phyloP scores from a whole-genome alignment of 208 protist genomes.

The Trypanosoma brucei region DNA sequence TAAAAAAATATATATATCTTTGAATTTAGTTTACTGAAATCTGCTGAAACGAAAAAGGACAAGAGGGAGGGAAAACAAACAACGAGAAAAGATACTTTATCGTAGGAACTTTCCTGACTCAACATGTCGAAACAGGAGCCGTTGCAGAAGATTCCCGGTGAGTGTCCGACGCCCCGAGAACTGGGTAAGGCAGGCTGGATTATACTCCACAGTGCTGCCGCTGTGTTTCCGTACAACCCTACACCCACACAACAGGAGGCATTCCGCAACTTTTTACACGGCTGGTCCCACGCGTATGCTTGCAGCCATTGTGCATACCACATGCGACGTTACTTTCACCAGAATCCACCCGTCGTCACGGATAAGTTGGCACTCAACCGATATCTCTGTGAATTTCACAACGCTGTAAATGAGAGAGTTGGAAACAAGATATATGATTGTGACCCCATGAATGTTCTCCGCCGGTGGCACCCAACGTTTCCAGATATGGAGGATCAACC shows the following conservation, averaged over 20 bases:
- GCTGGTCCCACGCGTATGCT: slow-evolving; percentile 79
- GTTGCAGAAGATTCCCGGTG: slow-evolving; percentile 44
- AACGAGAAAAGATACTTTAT: no score
- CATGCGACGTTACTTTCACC: slow-evolving; percentile 72
- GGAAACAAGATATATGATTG: slow-evolving; percentile 76
- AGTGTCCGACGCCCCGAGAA: slow-evolving; percentile 51
- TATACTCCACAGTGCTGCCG: slow-evolving; percentile 80
- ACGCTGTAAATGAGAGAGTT: slow-evolving; percentile 76
- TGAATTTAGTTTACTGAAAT: no score
- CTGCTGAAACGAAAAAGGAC: no score
- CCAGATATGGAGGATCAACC: slow-evolving; percentile 80
- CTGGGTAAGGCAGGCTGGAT: slow-evolving; percentile 80
- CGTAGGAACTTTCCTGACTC: no score
- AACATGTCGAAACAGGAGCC: slow-evolving; percentile 11
- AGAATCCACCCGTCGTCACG: slow-evolving; percentile 59
- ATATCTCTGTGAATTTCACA: slow-evolving; percentile 88
- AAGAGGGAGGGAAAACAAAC: no score
- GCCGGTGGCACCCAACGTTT: slow-evolving; percentile 84
- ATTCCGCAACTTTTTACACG: slow-evolving; percentile 74
- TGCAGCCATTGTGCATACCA: slow-evolving; percentile 85
- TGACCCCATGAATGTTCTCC: slow-evolving; percentile 60
- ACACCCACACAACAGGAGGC: slow-evolving; percentile 49
- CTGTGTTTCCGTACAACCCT: slow-evolving; percentile 78
- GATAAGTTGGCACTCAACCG: slow-evolving; percentile 63
- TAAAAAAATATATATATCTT: no score